These are phyloP conservation scores for Heliamphora pulchella DNA, from an alignment of 179 eudicot species.

Conservation along the genomic window DNA sequence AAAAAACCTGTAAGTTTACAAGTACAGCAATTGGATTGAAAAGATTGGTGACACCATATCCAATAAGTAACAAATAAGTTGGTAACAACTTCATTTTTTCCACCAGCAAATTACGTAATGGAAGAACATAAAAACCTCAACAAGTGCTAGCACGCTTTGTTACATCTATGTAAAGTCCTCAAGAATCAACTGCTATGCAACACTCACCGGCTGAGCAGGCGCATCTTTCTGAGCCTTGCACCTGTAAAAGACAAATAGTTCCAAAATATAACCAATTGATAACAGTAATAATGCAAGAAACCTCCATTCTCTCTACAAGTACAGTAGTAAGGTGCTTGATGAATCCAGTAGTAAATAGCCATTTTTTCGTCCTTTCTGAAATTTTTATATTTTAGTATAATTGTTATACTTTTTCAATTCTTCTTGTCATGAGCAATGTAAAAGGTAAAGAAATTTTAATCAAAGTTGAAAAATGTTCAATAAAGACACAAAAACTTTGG, in stretches of 20 bases:
- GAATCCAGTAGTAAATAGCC: no score
- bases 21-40: background rate
- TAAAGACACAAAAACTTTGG: no score
- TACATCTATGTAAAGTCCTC: background rate
- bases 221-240: conserved; percentile 18
- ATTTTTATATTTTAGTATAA: no score
- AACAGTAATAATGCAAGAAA: background rate
- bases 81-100: background rate
- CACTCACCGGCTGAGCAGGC: conserved; percentile 14
- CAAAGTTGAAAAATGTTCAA: no score
- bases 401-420: no score
- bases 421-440: no score
- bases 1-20: background rate
- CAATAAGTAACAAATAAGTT: background rate
- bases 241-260: background rate
- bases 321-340: no score
- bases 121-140: no score
- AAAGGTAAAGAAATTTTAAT: no score
- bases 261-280: background rate
- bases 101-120: no score
- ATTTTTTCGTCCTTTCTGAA: no score
- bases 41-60: background rate
- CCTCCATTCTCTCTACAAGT: background rate
- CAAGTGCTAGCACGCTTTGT: background rate
- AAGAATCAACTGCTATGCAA: conserved; percentile 5